Evolutionary conservation across 179 eudicot genomes (phyloP), one percentile per base, ranked within the genome.

Genomic region (Corrigiola litoralis): DNA sequence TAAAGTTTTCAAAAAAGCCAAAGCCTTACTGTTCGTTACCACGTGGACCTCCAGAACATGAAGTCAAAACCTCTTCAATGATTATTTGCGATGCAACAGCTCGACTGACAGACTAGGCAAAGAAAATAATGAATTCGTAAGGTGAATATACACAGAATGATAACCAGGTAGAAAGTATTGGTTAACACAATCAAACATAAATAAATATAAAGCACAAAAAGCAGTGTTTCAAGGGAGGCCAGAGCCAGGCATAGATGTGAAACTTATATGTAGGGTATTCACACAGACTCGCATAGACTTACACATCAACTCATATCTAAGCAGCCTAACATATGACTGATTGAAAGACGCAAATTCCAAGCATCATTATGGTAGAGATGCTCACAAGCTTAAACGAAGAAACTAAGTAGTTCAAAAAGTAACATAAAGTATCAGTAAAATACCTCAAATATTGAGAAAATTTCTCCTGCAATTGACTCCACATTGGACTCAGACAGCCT

Each of bases 21-120:
- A 45, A 62, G 6, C 61, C 83, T 75, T 81, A 90, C 97, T 94
- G 99, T 79, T 94, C 92, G 68, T 88, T 94, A 68, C 96, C 97
- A 33, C 92, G 96, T 60, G 99, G 90, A 71, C 96, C 97, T 58
- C 86, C 84, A 67, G 91, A 72, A 72, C 94, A 86, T 25, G 96
- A 88, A 65, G 87, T 79, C 76, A 94, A 76, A 45, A 88, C 80
- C 71, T 87, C 99, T 80, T 88, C 95, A 68, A 64, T 74, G 29
- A 90, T 68, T 73, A 94, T 84, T 76, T 86, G 80, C 51, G 88
- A 72, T 65, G 90, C 88, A 73, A 74, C 70, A 61, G 77, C 71
- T 38, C 97, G 96, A 58, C 87, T 80, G 61, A 94, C 69, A 73
- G 89, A 80, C 99, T 94, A n/a, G 80, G 55, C 55, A 61, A 65